Evolutionary conservation across 139 green algal species (phyloP).

Genomic region (Ettlia oleoabundans): DNA sequence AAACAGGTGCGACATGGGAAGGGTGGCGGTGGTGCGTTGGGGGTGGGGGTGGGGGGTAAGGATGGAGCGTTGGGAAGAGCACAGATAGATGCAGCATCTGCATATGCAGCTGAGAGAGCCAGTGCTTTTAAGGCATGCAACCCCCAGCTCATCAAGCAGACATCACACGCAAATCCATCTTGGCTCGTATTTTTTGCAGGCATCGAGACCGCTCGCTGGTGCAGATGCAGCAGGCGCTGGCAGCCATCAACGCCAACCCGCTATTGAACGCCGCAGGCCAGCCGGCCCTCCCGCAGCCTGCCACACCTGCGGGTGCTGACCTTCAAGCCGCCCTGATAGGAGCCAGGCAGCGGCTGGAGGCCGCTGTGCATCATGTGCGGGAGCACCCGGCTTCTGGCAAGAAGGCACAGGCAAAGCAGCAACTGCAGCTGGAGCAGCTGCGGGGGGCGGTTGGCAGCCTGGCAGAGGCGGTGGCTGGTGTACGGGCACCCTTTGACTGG

Average conservation of each 20-base stretch:
- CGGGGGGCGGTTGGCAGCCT: constrained; percentile 48
- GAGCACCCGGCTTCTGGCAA: not conserved
- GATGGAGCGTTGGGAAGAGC: no score
- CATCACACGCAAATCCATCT: not conserved
- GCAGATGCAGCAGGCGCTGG: constrained; percentile 20
- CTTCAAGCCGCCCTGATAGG: not conserved
- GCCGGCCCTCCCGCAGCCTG: not conserved
- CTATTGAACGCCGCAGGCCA: not conserved
- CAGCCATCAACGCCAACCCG: constrained; percentile 21
- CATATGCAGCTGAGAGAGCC: no score
- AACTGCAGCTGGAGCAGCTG: constrained; percentile 44
- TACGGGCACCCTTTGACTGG: constrained; percentile 86
- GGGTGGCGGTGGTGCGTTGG: no score
- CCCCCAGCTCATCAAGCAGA: no score
- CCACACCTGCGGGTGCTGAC: not conserved
- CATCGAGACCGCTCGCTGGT: constrained; percentile 25
- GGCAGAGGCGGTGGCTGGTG: constrained; percentile 48
- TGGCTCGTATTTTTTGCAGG: not conserved
- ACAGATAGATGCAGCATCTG: no score
- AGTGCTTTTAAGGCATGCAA: no score
- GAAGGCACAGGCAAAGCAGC: not conserved
- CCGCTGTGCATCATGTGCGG: constrained; percentile 16
- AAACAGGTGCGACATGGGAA: constrained; percentile 25
- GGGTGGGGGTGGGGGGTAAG: no score
- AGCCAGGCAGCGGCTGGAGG: constrained; percentile 19